Percentiles rank a stretch among this genome's conserved stretches.
phyloP scores from a whole-genome alignment of 257 asterid species.

The Lycium ferocissimum region DNA sequence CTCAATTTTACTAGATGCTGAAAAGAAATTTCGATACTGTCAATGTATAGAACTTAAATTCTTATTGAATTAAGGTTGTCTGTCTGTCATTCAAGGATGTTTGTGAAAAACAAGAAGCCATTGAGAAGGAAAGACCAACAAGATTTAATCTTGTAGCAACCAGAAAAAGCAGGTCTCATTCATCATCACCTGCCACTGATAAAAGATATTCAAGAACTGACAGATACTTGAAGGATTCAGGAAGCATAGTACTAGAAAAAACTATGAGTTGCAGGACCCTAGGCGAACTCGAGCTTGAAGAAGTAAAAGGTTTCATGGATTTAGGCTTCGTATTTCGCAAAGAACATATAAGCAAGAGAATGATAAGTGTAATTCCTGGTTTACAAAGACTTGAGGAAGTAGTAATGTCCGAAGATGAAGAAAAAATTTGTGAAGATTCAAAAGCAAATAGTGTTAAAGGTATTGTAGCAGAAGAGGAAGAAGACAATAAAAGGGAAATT shows the following conservation, averaged over 20 bases:
- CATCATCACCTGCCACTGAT: conserved; percentile 45
- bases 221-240: not conserved
- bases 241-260: not conserved
- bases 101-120: conserved; percentile 34
- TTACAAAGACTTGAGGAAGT: conserved; percentile 50
- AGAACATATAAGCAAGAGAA: conserved; percentile 44
- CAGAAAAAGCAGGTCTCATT: conserved; percentile 34
- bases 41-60: not conserved
- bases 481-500: conserved; percentile 15
- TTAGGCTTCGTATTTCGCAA: conserved; percentile 65
- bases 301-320: conserved; percentile 72
- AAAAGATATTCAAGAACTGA: conserved; percentile 37
- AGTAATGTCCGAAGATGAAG: not conserved
- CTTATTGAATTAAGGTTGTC: conserved; percentile 24
- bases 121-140: conserved; percentile 36
- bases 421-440: not conserved
- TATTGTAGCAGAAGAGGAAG: not conserved
- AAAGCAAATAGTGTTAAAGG: not conserved
- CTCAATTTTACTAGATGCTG: too few relatives aligned
- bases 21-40: not conserved
- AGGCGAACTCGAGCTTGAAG: conserved; percentile 71
- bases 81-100: conserved; percentile 47
- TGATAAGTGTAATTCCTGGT: conserved; percentile 64
- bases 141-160: conserved; percentile 24
- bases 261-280: conserved; percentile 34